Evolutionary conservation across 1,284 basidiomycete species (phyloP).

Genomic region (Naganishia sp.): DNA sequence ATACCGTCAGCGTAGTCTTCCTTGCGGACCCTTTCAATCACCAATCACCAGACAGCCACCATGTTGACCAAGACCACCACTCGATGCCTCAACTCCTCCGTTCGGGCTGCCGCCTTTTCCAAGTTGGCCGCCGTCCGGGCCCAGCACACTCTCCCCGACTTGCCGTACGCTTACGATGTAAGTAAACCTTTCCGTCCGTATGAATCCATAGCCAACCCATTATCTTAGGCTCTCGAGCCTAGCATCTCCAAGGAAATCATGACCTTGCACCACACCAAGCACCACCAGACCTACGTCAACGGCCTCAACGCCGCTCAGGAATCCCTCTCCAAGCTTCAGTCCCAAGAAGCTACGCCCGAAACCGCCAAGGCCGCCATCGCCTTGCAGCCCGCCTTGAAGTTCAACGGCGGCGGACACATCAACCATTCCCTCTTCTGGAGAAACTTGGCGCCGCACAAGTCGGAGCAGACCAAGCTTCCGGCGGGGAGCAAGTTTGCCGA

Average conservation of each 20-base stretch:
- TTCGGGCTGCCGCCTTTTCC: conserved; percentile 20
- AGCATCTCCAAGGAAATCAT: conserved; percentile 72
- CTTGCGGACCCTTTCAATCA: not conserved
- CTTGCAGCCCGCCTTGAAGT: conserved; percentile 81
- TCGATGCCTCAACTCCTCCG: conserved; percentile 15
- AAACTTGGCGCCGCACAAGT: conserved; percentile 75
- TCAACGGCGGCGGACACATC: conserved; percentile 80
- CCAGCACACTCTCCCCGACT: conserved; percentile 66
- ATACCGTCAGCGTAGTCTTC: not conserved
- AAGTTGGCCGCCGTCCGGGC: conserved; percentile 35
- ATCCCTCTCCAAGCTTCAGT: conserved; percentile 63
- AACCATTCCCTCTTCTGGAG: conserved; percentile 98
- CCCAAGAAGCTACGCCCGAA: conserved; percentile 59
- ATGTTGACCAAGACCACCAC: conserved; percentile 29
- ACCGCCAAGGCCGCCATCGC: conserved; percentile 74
- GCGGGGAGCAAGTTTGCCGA: conserved; percentile 72
- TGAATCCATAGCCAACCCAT: not conserved
- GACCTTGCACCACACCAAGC: conserved; percentile 92
- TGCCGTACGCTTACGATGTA: conserved; percentile 89
- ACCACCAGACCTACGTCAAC: conserved; percentile 91
- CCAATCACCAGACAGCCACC: not conserved
- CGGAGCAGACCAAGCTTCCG: conserved; percentile 63
- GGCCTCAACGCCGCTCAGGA: conserved; percentile 90
- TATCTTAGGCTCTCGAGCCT: conserved; percentile 58
- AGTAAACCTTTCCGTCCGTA: conserved; percentile 42